Evolutionary conservation across 2,329 filamentous ascomycete genomes (phyloP).

Genomic region (Trichophyton verrucosum): DNA sequence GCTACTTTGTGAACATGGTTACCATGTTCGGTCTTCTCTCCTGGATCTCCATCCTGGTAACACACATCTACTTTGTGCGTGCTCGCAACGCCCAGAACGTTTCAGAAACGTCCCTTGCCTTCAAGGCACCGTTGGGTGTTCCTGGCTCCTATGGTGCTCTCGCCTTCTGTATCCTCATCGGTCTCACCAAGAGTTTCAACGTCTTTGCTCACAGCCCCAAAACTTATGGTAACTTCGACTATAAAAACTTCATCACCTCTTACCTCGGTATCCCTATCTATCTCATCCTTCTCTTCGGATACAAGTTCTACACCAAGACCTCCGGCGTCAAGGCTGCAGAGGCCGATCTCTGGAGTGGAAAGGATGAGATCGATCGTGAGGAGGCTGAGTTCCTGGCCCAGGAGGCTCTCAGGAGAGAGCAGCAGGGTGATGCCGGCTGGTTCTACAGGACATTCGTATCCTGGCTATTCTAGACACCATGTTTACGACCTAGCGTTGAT

Average conservation of each 20-base stretch:
- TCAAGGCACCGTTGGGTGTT: conserved; percentile 35
- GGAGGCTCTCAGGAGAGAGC: conserved; percentile 59
- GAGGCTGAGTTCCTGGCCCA: conserved; percentile 62
- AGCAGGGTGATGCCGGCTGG: conserved; percentile 30
- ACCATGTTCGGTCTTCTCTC: conserved; percentile 35
- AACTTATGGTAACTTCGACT: conserved; percentile 44
- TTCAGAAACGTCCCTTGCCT: conserved; percentile 25
- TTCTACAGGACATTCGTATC: conserved; percentile 49
- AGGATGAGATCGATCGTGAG: conserved; percentile 33
- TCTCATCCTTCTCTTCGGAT: conserved; percentile 27
- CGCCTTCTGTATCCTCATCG: conserved; percentile 50
- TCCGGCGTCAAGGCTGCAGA: conserved; percentile 13
- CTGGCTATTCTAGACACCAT: conserved; percentile 45
- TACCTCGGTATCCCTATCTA: conserved; percentile 34
- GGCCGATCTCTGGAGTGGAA: conserved; percentile 19
- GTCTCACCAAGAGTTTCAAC: conserved; percentile 70
- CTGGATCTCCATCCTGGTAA: conserved; percentile 36
- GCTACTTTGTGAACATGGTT: conserved; percentile 36
- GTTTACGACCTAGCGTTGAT: background rate
- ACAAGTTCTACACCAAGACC: conserved; percentile 16
- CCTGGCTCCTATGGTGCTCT: conserved; percentile 51
- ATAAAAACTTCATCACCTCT: conserved; percentile 36
- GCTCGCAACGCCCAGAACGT: conserved; percentile 31
- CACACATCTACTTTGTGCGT: conserved; percentile 36
- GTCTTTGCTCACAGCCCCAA: conserved; percentile 44